Base-by-base conservation (phyloP, 2,329 filamentous ascomycete species). In the Aspergillus cejpii region DNA sequence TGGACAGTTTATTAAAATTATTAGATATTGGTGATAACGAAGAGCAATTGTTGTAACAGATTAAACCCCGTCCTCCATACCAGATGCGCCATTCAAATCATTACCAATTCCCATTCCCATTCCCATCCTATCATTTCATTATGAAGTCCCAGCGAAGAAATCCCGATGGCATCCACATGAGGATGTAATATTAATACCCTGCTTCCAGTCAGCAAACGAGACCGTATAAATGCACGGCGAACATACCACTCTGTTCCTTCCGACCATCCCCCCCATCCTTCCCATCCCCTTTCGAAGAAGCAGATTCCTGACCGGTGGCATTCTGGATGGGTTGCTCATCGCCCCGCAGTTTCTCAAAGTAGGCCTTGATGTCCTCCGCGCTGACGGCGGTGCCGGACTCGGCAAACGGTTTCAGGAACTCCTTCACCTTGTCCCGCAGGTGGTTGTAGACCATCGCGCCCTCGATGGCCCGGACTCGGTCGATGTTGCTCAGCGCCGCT, bases 361-460 rank as follows among this genome's bases (percentile, higher is more conserved):
- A 95, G 2, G 80, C 80, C 67, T 96, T 98, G 68, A 98, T 92
- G 67, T 97, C 90, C 62, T 98, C 92, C 1, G 91, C 91, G 1
- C 88, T 84, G 17, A 98, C 90, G 0, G 87, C 83, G 65, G 86
- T 74, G 1, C 91, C 91, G 51, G 84, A 94, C 62, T 96, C 88
- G 0, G 92, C 92, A 64, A 95, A 98, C 34, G 94, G 85, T 68
- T 90, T 82, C 59, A 98, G 80, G 64, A 98, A 97, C 0, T 84
- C 83, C 73, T 91, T 95, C n/a, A 98, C 81, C 63, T 91, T 90
- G 61, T 97, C 90, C 62, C 94, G 92, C 48, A 98, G 77, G 59
- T 94, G 85, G 59, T 97, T 96, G 69, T 97, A 98, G 0, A 90
- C 91, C 89, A 97, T 96, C 37, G 94, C 91, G 12, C 92, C 92